A percentile compares a stretch with the other conserved stretches of the same genome.
These are phyloP conservation scores for Pulveroboletus sp. DNA, from an alignment of 768 basidiomycete species.

Conservation along the genomic window DNA sequence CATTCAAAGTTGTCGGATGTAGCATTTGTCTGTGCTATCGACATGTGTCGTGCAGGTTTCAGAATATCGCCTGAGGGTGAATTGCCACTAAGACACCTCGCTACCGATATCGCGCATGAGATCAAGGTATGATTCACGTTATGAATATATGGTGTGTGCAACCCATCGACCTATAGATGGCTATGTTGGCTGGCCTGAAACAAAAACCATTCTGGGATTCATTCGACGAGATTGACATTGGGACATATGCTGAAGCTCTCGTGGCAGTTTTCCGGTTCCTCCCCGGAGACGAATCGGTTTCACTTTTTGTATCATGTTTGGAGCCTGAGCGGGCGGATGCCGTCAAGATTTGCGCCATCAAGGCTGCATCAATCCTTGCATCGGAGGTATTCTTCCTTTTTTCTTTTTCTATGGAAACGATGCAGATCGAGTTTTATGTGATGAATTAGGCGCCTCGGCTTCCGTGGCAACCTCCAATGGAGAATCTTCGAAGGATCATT, in stretches of 20 bases:
- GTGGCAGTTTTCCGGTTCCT: conserved; percentile 69
- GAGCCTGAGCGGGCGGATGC: conserved; percentile 77
- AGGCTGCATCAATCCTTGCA: conserved; percentile 63
- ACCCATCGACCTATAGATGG: conserved; percentile 15
- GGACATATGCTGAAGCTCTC: conserved; percentile 69
- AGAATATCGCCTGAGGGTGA: conserved; percentile 52
- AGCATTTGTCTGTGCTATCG: conserved; percentile 67
- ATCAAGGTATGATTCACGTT: conserved; percentile 50
- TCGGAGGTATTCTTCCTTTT: conserved; percentile 48
- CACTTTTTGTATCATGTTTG: conserved; percentile 59
- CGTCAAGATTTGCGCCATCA: conserved; percentile 72
- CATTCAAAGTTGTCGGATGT: conserved; percentile 60
- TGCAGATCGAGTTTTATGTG: conserved; percentile 7
- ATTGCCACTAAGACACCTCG: conserved; percentile 57
- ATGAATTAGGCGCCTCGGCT: conserved; percentile 45
- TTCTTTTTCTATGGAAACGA: neutral
- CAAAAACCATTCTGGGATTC: conserved; percentile 70
- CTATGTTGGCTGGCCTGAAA: conserved; percentile 25
- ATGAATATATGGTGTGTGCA: conserved; percentile 16
- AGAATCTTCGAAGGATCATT: conserved; percentile 42
- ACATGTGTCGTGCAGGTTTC: conserved; percentile 69
- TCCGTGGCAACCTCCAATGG: conserved; percentile 51
- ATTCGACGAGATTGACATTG: conserved; percentile 68
- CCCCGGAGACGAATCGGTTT: conserved; percentile 54
- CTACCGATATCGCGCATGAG: conserved; percentile 72